These are phyloP conservation scores for Venturia carpophila DNA, from an alignment of 2,329 filamentous ascomycete species.

Conservation along the genomic window DNA sequence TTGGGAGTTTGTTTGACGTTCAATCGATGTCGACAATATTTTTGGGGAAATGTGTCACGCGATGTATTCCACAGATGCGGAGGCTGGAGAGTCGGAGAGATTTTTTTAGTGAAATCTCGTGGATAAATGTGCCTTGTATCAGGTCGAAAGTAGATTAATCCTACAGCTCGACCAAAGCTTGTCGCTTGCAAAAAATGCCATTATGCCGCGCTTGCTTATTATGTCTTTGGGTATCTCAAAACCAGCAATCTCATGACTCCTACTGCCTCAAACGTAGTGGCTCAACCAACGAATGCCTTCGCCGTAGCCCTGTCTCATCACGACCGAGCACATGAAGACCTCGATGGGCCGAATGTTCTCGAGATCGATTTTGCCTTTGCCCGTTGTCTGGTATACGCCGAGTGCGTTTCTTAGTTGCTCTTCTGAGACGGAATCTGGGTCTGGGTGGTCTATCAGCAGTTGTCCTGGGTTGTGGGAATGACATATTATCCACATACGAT, in stretches of 20 bases:
- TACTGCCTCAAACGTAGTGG: slow-evolving; percentile 31
- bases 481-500: slow-evolving; percentile 41
- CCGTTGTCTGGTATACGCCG: slow-evolving; percentile 90
- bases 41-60: no score
- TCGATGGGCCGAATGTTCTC: slow-evolving; percentile 93
- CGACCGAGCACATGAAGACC: slow-evolving; percentile 52
- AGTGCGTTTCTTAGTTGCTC: slow-evolving; percentile 83
- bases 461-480: slow-evolving; percentile 1
- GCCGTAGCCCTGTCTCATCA: slow-evolving; percentile 27
- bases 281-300: slow-evolving; percentile 37
- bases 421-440: slow-evolving; percentile 90
- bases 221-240: slow-evolving; percentile 7
- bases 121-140: not conserved
- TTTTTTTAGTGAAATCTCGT: not conserved
- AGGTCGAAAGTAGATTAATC: no score
- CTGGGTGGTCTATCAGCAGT: slow-evolving; percentile 13
- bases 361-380: slow-evolving; percentile 87
- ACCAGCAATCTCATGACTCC: not conserved
- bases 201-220: not conserved
- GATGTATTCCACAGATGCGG: no score
- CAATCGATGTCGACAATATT: not conserved
- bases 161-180: no score
- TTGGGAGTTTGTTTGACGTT: not conserved
- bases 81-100: not conserved
- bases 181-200: not conserved